Evolutionary conservation across 2,329 filamentous ascomycete species (phyloP).

Genomic region (Dendrostoma leiphaemia): DNA sequence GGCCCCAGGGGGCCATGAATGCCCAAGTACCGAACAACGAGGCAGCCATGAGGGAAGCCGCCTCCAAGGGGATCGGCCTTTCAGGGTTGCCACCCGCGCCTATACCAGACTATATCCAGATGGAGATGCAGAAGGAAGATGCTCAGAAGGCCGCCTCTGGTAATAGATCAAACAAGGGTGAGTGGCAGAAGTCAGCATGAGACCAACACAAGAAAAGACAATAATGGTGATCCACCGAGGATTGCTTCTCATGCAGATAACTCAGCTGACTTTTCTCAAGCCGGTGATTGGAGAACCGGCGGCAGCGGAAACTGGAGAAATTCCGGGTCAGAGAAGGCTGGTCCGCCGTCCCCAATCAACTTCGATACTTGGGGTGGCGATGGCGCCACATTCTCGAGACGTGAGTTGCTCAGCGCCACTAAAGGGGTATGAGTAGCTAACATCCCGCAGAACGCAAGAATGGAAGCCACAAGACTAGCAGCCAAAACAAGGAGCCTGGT

Average conservation of each 20-base stretch:
- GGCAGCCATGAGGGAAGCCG: not conserved
- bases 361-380: not conserved
- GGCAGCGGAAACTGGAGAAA: not conserved
- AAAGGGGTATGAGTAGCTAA: not conserved
- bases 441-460: constrained; percentile 1
- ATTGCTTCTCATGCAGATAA: not conserved
- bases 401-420: not conserved
- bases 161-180: not conserved
- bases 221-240: not conserved
- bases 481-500: constrained; percentile 8
- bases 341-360: not conserved
- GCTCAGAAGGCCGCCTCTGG: not conserved
- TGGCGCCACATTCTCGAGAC: not conserved
- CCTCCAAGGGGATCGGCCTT: constrained; percentile 5
- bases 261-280: constrained; percentile 3
- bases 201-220: not conserved
- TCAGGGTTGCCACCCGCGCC: not conserved
- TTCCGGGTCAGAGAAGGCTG: not conserved
- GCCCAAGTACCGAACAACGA: not conserved
- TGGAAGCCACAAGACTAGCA: constrained; percentile 1
- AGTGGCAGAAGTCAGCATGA: not conserved
- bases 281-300: not conserved
- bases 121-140: not conserved
- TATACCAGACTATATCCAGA: not conserved
- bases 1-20: not conserved